Percentiles rank a stretch among this genome's conserved stretches.
phyloP scores from a whole-genome alignment of 139 green algal species.

The Closterium sp. region DNA sequence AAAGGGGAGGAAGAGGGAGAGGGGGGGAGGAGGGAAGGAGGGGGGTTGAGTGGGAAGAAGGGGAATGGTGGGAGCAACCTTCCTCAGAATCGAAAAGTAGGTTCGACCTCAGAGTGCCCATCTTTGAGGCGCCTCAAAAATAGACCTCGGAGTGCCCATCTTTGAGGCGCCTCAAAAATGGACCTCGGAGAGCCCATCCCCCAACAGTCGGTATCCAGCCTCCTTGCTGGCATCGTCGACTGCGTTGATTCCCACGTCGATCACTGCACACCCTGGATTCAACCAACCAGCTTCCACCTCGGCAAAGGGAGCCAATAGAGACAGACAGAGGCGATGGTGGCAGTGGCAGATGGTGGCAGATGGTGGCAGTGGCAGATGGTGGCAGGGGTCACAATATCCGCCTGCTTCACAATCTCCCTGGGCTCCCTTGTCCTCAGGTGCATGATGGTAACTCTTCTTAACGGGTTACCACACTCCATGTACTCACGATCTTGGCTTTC shows the following conservation, averaged over 20 bases:
- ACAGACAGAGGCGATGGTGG: too few relatives aligned
- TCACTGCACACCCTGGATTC: conserved; percentile 86
- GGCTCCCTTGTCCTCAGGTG: conserved; percentile 68
- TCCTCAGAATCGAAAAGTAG: conserved; percentile 67
- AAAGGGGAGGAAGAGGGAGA: too few relatives aligned
- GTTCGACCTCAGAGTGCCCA: too few relatives aligned
- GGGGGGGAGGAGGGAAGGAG: not conserved
- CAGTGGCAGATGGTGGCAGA: too few relatives aligned
- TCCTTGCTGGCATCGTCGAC: conserved; percentile 58
- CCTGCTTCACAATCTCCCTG: conserved; percentile 57
- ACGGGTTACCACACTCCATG: not conserved
- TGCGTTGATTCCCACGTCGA: conserved; percentile 96
- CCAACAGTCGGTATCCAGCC: too few relatives aligned
- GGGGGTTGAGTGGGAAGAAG: too few relatives aligned
- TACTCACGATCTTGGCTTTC: conserved; percentile 76
- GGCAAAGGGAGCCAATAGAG: too few relatives aligned
- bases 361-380: too few relatives aligned
- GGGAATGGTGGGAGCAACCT: conserved; percentile 40
- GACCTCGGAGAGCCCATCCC: too few relatives aligned
- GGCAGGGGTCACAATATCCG: conserved; percentile 96
- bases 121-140: conserved; percentile 69
- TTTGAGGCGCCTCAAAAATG: too few relatives aligned
- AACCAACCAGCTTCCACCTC: conserved; percentile 71
- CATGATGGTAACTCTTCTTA: conserved; percentile 68
- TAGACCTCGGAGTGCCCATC: too few relatives aligned